These are phyloP conservation scores for Anisodus acutangulus DNA, from an alignment of 257 asterid species.

Conservation along the genomic window DNA sequence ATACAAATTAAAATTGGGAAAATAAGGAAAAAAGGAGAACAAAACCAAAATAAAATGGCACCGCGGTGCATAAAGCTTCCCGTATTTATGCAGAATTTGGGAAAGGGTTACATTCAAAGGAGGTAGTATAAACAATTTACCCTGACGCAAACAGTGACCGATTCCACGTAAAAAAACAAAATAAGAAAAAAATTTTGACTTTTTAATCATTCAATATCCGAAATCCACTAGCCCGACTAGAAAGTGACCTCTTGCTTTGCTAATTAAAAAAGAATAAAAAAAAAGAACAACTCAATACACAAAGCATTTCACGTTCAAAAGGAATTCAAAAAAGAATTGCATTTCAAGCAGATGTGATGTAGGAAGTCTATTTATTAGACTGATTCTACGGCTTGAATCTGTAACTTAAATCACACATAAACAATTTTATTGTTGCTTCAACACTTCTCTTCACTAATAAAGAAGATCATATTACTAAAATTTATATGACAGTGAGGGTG, in stretches of 20 bases:
- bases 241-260: not conserved
- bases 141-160: no score
- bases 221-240: not conserved
- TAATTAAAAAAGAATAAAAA: not conserved
- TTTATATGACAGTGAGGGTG: no score
- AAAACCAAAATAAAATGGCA: not conserved
- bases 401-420: rapidly evolving
- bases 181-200: not conserved
- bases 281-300: not conserved
- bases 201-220: not conserved
- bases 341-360: no score
- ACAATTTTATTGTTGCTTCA: not conserved
- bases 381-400: not conserved
- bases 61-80: no score
- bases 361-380: rapidly evolving
- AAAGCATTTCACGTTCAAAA: not conserved
- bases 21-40: not conserved
- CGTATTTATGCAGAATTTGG: no score
- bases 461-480: not conserved
- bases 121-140: no score
- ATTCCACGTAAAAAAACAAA: no score
- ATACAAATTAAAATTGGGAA: not conserved
- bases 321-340: no score
- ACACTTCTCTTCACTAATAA: not conserved
- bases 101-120: no score